Conservation (phyloP, 2,329 filamentous ascomycete species). For the Lasiodiplodia theobromae region DNA sequence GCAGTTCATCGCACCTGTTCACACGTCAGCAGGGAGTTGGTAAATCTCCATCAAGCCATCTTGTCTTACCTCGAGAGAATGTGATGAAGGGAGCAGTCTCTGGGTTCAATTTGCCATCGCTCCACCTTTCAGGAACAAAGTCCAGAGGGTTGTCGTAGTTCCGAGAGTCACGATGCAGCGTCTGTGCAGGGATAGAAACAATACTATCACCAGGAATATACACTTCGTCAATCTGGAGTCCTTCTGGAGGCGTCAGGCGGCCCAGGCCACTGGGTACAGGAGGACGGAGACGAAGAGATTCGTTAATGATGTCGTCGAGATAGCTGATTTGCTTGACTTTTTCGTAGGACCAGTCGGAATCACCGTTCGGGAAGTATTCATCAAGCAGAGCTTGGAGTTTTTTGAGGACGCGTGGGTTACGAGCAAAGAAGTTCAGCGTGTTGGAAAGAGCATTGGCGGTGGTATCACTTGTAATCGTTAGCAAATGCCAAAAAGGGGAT, state of each 20-base stretch:
- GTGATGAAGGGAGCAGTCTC: constrained; percentile 2
- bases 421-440: constrained; percentile 34
- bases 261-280: constrained; percentile 47
- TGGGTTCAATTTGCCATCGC: neutral
- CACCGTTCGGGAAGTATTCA: constrained; percentile 37
- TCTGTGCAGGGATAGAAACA: constrained; percentile 34
- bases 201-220: constrained; percentile 43
- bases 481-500: neutral
- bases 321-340: constrained; percentile 39
- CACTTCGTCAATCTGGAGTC: constrained; percentile 44
- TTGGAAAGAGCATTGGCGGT: neutral
- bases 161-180: constrained; percentile 30
- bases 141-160: neutral
- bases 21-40: neutral
- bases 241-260: constrained; percentile 48
- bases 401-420: constrained; percentile 21
- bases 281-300: constrained; percentile 51
- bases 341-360: constrained; percentile 40
- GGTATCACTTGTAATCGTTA: neutral
- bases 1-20: constrained; percentile 2
- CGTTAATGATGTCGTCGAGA: constrained; percentile 52
- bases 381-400: constrained; percentile 32
- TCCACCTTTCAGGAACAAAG: constrained; percentile 19
- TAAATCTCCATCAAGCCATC: neutral
- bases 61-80: constrained; percentile 10